Evolutionary conservation across 257 asterid genomes (phyloP), one percentile per base, ranked within the genome.

Genomic region (Mitragyna speciosa): DNA sequence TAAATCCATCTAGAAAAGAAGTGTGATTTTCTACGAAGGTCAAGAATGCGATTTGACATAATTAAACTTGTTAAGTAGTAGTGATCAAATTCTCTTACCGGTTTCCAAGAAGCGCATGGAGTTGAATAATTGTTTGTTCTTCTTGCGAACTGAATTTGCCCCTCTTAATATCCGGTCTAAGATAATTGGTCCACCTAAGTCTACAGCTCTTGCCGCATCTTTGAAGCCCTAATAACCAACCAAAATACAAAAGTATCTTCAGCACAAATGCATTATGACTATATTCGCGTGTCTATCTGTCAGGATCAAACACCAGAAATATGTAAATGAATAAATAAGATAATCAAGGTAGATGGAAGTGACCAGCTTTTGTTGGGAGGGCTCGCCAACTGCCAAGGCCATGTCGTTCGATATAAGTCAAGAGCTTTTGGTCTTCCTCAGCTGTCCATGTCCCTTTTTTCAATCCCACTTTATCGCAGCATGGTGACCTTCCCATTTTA

Each of bases 51-150:
- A 7, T 36, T 36, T 36, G 39, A 36, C 39, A 14, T 15, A 17
- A 9, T 43, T 7, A 69, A 59, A 15, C 69, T 12, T 63, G 8
- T 10, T 11, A 0, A 4, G 4, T 36, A 4, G 4, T 36, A 22
- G 0, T 36, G 48, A 39, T 16, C 14, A 6, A 19, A 3, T 33
- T 19, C 2, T 14, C 16, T 17, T 78, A 85, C 88, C 83, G 83
- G 31, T 85, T 83, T 17, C 88, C 88, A 63, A 83, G 81, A 77
- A 85, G 81, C 58, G 86, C 85, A 75, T 85, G 88, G 49, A 83
- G 86, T 59, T 82, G 88, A 69, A 85, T 80, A 36, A 83, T 85
- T 61, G 81, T 80, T 70, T 78, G 84, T n/a, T 85, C 84, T 69
- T 85, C 86, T 39, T 51, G 79, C 68, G 56, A 74, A 33, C 80